Conservation (phyloP, 1,139 yeast species). For the Wickerhamomyces sp. region DNA sequence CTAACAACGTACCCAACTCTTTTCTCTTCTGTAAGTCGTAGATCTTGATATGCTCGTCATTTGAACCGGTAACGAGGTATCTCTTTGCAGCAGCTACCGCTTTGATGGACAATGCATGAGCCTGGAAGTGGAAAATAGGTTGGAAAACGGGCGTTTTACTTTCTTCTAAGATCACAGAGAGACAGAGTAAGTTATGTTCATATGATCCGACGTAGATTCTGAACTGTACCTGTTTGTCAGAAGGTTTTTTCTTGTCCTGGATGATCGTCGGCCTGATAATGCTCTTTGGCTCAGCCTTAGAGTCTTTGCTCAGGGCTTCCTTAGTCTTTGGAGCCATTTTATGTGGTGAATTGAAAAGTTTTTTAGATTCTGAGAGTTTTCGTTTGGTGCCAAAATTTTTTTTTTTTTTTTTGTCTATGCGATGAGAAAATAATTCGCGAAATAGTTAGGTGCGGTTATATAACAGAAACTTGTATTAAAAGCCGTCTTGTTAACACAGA, state of each 20-base stretch:
- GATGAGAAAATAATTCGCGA: too few relatives aligned
- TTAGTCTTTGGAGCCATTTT: slow-evolving; percentile 14
- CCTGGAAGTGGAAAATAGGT: slow-evolving; percentile 93
- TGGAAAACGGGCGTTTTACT: slow-evolving; percentile 61
- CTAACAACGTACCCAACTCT: slow-evolving; percentile 84
- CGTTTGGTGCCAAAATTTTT: too few relatives aligned
- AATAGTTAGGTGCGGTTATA: too few relatives aligned
- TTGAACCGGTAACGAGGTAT: slow-evolving; percentile 89
- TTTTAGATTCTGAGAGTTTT: too few relatives aligned
- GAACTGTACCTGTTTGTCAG: slow-evolving; percentile 34
- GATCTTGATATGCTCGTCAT: slow-evolving; percentile 92
- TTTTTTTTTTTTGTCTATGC: too few relatives aligned
- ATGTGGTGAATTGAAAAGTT: too few relatives aligned
- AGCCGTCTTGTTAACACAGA: too few relatives aligned
- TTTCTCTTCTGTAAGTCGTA: slow-evolving; percentile 92
- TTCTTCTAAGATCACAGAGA: slow-evolving; percentile 55
- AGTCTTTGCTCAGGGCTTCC: slow-evolving; percentile 2
- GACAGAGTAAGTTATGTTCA: slow-evolving; percentile 86
- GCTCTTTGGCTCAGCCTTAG: slow-evolving; percentile 5
- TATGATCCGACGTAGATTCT: slow-evolving; percentile 91
- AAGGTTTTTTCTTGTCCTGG: slow-evolving; percentile 7
- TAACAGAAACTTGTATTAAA: too few relatives aligned
- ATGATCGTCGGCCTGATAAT: slow-evolving; percentile 21
- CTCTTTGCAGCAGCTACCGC: slow-evolving; percentile 79
- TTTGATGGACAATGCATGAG: slow-evolving; percentile 85